These are phyloP conservation scores for Thuidium tamariscinum DNA, from an alignment of 225 moss, liverwort and hornwort species.

Conservation along the genomic window DNA sequence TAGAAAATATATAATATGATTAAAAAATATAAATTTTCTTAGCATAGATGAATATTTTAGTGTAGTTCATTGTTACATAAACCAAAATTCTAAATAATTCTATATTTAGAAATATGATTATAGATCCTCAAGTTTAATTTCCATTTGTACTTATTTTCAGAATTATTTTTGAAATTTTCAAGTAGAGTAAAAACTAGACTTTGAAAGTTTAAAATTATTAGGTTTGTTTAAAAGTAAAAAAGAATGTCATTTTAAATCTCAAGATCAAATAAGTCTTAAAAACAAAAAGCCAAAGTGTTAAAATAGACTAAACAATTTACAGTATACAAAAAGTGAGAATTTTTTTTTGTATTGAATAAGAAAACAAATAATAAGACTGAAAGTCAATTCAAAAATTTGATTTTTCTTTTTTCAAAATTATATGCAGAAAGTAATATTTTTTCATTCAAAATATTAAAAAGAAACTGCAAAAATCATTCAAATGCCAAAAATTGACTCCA, in stretches of 20 bases:
- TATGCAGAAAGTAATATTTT: neutral
- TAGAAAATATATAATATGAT: neutral
- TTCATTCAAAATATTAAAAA: neutral
- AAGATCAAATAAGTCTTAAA: neutral
- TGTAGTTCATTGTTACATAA: neutral
- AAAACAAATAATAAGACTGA: neutral
- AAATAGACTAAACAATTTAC: too few species aligned
- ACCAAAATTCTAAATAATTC: neutral
- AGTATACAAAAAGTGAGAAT: too few species aligned
- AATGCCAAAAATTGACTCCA: neutral
- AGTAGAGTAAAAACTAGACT: neutral
- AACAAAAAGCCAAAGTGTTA: neutral
- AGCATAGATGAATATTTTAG: neutral
- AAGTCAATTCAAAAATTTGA: neutral
- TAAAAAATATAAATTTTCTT: too few species aligned
- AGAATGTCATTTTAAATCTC: neutral
- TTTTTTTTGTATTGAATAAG: neutral
- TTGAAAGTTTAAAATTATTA: neutral
- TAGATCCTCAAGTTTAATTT: neutral
- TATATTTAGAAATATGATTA: too few species aligned
- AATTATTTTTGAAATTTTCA: neutral
- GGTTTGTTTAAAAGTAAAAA: neutral
- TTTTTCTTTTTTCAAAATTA: neutral
- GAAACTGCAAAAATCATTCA: neutral
- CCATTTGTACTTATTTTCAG: neutral